These are phyloP conservation scores for Cryptosporidium tyzzeri DNA, from an alignment of 169 alveolate species.

Conservation along the genomic window DNA sequence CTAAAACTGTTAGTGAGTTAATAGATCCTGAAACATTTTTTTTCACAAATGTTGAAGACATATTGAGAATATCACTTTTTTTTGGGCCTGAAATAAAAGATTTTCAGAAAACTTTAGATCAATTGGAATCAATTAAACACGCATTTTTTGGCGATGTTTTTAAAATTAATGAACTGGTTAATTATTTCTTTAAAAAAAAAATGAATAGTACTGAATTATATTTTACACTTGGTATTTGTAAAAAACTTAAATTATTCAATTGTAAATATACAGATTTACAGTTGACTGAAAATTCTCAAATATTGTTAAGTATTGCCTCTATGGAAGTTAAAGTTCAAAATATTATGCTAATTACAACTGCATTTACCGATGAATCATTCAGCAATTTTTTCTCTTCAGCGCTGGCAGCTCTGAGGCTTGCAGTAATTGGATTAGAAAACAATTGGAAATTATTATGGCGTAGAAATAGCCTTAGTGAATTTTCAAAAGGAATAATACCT, in stretches of 20 bases:
- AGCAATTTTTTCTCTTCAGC: background rate
- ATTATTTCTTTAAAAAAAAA: background rate
- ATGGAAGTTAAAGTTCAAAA: background rate
- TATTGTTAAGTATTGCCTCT: background rate
- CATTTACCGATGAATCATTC: slow-evolving; percentile 11
- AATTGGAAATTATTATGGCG: slow-evolving; percentile 41
- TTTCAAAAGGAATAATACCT: slow-evolving; percentile 47
- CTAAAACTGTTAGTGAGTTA: background rate
- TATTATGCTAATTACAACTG: slow-evolving; percentile 7
- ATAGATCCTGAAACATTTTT: slow-evolving; percentile 30
- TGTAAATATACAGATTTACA: background rate
- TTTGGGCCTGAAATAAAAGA: slow-evolving; percentile 8
- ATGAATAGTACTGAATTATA: background rate
- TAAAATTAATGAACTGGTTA: background rate
- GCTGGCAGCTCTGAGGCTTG: background rate
- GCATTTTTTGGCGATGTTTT: slow-evolving; percentile 21
- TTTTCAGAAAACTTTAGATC: background rate
- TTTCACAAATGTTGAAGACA: background rate
- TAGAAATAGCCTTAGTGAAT: slow-evolving; percentile 14
- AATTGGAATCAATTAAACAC: slow-evolving; percentile 6
- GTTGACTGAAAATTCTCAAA: background rate
- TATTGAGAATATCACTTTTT: slow-evolving; percentile 28
- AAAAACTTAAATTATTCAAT: background rate
- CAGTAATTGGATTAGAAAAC: slow-evolving; percentile 7
- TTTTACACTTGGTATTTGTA: background rate